Conservation (phyloP, 352 stramenopile genomes). For the Phytopythium kandeliae region DNA sequence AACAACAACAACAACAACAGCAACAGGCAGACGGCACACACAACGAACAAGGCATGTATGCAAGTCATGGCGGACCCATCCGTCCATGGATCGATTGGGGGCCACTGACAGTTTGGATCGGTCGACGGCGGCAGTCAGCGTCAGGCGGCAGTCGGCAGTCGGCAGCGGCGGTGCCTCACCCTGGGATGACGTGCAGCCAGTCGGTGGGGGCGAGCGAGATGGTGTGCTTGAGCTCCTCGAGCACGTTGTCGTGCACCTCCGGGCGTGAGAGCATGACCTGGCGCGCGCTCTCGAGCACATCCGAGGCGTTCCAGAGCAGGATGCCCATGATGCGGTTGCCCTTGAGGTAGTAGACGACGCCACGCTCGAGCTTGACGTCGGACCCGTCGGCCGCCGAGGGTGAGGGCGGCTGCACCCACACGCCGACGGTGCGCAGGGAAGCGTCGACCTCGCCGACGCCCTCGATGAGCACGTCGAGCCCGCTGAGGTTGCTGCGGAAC, state of each 20-base stretch:
- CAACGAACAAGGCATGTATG: no score
- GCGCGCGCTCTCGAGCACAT: constrained; percentile 81
- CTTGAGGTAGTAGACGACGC: constrained; percentile 89
- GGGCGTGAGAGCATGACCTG: constrained; percentile 75
- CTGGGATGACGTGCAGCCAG: constrained; percentile 77
- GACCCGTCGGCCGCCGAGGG: constrained; percentile 9
- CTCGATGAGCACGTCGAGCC: constrained; percentile 74
- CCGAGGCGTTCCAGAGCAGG: constrained; percentile 85
- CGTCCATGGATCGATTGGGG: no score
- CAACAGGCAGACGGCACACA: no score
- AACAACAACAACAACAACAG: no score
- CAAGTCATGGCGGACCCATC: no score
- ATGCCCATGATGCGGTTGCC: constrained; percentile 89
- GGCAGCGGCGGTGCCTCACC: constrained; percentile 9
- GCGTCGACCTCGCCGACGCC: constrained; percentile 84
- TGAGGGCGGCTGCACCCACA: constrained; percentile 69
- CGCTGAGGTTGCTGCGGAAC: constrained; percentile 75
- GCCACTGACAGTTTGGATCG: no score
- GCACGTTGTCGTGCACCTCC: constrained; percentile 63
- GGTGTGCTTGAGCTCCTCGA: constrained; percentile 70
- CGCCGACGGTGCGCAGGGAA: constrained; percentile 62
- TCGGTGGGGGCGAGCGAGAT: constrained; percentile 86
- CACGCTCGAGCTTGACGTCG: constrained; percentile 52
- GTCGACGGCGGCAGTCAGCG: no score
- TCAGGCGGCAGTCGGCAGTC: no score